Conservation (phyloP, 306 rosid genomes). For the Trifolium fragiferum region DNA sequence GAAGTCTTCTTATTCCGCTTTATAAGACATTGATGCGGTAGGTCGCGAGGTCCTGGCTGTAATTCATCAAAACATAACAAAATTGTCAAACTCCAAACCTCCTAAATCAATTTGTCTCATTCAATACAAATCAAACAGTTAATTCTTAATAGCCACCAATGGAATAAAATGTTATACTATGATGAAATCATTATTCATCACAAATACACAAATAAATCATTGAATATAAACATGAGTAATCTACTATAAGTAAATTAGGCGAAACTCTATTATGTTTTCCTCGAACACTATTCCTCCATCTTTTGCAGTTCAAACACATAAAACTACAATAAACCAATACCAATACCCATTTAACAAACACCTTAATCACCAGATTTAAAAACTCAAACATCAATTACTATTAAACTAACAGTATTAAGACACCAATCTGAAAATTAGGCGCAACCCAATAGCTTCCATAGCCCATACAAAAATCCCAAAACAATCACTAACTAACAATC, state of each 20-base stretch:
- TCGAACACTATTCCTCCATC: not conserved
- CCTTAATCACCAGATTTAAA: not conserved
- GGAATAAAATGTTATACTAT: conserved; percentile 7
- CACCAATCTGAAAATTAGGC: conserved; percentile 19
- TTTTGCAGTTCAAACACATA: not conserved
- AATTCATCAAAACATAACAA: conserved; percentile 48
- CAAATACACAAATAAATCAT: not conserved
- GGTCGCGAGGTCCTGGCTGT: conserved; percentile 92
- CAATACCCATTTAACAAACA: conserved; percentile 13
- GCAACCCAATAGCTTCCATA: not conserved
- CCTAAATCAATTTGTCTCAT: conserved; percentile 2
- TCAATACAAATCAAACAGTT: conserved; percentile 9
- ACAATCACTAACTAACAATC: conserved; percentile 22
- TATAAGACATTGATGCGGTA: conserved; percentile 82
- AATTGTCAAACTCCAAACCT: conserved; percentile 39
- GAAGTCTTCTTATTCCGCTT: conserved; percentile 90
- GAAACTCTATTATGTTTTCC: not conserved
- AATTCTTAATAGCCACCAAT: conserved; percentile 3
- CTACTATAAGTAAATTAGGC: not conserved
- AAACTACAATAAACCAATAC: conserved; percentile 3
- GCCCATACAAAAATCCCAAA: conserved; percentile 23
- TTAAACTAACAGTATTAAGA: not conserved
- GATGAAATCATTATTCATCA: conserved; percentile 6
- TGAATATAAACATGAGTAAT: not conserved
- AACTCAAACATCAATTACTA: not conserved